Evolutionary conservation across 192 early-diverging fungal species (phyloP).

Genomic region (Mortierella alpina): DNA sequence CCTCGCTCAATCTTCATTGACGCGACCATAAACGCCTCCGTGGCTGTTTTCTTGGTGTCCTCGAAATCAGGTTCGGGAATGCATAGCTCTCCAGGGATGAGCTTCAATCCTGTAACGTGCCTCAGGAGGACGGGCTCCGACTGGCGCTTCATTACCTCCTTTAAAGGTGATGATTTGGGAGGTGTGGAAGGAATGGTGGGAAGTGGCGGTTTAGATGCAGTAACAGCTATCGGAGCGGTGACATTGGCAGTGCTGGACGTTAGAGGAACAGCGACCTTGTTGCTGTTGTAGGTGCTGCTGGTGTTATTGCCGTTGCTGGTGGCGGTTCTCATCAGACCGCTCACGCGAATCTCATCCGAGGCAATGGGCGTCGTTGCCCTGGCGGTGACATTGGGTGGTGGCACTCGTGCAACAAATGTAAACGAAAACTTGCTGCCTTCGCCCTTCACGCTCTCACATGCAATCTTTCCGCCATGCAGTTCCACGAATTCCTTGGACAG

Average conservation of each 20-base stretch:
- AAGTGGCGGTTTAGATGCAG: background rate
- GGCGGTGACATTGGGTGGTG: slow-evolving; percentile 43
- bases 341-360: slow-evolving; percentile 39
- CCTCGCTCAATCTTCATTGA: slow-evolving; percentile 21
- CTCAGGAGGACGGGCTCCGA: slow-evolving; percentile 5
- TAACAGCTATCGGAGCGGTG: background rate
- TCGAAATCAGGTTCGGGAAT: slow-evolving; percentile 26
- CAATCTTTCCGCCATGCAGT: slow-evolving; percentile 80
- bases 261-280: too few species aligned
- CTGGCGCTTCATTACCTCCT: slow-evolving; percentile 5
- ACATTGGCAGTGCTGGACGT: too few species aligned
- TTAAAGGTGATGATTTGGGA: background rate
- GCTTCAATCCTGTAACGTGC: slow-evolving; percentile 43
- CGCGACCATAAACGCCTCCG: slow-evolving; percentile 17
- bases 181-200: too few species aligned
- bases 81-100: slow-evolving; percentile 45
- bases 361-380: slow-evolving; percentile 59
- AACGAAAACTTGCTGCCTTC: slow-evolving; percentile 82
- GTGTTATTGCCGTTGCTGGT: background rate
- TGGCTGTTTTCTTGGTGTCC: slow-evolving; percentile 14
- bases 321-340: slow-evolving; percentile 10
- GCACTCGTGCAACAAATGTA: slow-evolving; percentile 67
- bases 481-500: slow-evolving; percentile 83
- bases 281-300: background rate
- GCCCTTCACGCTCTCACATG: slow-evolving; percentile 75